These are phyloP conservation scores for Cinnamomum chago DNA, from an alignment of 164 flowering plant species.

Conservation along the genomic window DNA sequence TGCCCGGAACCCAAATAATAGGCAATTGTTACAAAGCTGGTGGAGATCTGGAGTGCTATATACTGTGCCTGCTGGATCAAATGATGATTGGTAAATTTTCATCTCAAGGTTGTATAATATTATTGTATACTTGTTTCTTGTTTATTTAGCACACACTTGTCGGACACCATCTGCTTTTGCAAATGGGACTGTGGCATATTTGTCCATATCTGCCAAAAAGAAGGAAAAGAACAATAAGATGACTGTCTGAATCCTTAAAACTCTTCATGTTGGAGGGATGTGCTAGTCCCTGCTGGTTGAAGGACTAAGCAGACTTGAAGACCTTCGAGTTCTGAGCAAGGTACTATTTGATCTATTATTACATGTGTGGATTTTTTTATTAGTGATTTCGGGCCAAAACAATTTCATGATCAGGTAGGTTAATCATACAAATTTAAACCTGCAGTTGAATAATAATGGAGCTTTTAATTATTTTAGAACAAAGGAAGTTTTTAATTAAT, in stretches of 20 bases:
- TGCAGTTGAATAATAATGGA: background rate
- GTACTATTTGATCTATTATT: too few relatives aligned
- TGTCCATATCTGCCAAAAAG: background rate
- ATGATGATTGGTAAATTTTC: constrained; percentile 87
- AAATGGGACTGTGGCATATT: background rate
- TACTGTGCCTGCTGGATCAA: constrained; percentile 79
- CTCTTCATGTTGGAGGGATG: background rate
- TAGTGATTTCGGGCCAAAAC: too few relatives aligned
- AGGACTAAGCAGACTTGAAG: background rate
- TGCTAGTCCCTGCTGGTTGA: background rate
- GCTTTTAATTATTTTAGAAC: too few relatives aligned
- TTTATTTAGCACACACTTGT: background rate
- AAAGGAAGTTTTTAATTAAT: too few relatives aligned
- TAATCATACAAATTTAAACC: background rate
- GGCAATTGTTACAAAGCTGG: constrained; percentile 62
- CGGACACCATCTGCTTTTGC: background rate
- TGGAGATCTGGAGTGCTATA: constrained; percentile 65
- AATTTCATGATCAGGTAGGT: too few relatives aligned
- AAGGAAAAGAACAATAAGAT: background rate
- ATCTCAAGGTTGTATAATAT: background rate
- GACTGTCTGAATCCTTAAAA: background rate
- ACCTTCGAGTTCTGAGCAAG: background rate
- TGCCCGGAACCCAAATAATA: constrained; percentile 51
- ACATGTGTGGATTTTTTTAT: too few relatives aligned
- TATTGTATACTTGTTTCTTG: background rate